Evolutionary conservation across 202 grass and related monocot species (phyloP).

Genomic region (Bolboschoenoplectus hybrid): DNA sequence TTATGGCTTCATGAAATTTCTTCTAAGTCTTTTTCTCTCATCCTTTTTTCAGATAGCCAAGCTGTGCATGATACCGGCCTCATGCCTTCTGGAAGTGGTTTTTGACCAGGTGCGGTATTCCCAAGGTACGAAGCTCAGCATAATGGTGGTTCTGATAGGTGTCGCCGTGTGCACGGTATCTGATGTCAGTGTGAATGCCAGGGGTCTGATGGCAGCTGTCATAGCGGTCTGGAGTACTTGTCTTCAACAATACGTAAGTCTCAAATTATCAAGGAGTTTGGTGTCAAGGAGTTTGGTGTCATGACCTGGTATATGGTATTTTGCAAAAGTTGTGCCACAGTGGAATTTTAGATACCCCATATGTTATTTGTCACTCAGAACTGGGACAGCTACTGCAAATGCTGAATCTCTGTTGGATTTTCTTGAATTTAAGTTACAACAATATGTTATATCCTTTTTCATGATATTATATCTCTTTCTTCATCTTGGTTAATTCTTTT

Average conservation of each 20-base stretch:
- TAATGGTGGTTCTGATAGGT: constrained; percentile 76
- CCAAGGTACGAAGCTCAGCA: constrained; percentile 84
- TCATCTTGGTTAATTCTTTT: neutral
- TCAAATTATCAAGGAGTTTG: neutral
- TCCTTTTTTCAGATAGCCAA: constrained; percentile 79
- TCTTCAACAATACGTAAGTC: constrained; percentile 93
- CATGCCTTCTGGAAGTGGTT: constrained; percentile 79
- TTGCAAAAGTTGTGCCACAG: neutral
- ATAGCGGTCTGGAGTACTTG: constrained; percentile 90
- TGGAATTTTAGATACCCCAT: neutral
- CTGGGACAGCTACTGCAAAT: neutral
- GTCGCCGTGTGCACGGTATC: constrained; percentile 83
- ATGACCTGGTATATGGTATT: neutral
- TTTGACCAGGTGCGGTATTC: constrained; percentile 89
- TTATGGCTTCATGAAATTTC: neutral
- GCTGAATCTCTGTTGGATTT: neutral
- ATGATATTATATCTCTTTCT: neutral
- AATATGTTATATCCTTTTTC: neutral
- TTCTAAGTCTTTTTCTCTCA: neutral
- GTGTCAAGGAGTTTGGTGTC: neutral
- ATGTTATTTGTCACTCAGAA: neutral
- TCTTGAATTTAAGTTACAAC: neutral
- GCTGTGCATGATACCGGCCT: constrained; percentile 87
- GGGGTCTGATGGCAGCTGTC: constrained; percentile 73
- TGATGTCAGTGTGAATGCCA: constrained; percentile 87